Percentiles rank a stretch among this genome's conserved stretches.
These are phyloP conservation scores for Aspergillus fischeri DNA, from an alignment of 2,329 filamentous ascomycete species.

Conservation along the genomic window DNA sequence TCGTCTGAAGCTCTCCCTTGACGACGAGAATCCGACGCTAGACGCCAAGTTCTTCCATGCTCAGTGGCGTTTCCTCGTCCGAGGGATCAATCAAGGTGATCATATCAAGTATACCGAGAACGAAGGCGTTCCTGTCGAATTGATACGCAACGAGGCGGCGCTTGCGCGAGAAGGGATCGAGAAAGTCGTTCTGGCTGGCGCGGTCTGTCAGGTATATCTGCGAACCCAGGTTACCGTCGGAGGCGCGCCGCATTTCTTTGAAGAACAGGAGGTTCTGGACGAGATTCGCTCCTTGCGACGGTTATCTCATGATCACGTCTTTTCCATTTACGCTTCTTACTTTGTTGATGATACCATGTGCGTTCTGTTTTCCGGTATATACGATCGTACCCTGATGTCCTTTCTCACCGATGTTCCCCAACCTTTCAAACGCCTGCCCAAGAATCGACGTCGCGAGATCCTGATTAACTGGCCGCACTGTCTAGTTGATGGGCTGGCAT, in stretches of 20 bases:
- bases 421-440: constrained; percentile 39
- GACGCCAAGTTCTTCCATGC: constrained; percentile 56
- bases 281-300: constrained; percentile 37
- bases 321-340: constrained; percentile 44
- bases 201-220: constrained; percentile 31
- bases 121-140: constrained; percentile 57
- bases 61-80: constrained; percentile 57
- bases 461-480: constrained; percentile 47
- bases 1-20: constrained; percentile 50
- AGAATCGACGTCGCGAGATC: constrained; percentile 38
- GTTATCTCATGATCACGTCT: constrained; percentile 41
- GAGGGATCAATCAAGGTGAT: constrained; percentile 51
- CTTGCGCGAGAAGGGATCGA: constrained; percentile 38
- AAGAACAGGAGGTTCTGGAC: constrained; percentile 37
- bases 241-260: constrained; percentile 34
- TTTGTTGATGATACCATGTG: constrained; percentile 41
- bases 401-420: constrained; percentile 42
- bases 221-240: constrained; percentile 38
- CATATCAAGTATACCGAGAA: constrained; percentile 57
- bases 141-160: constrained; percentile 40
- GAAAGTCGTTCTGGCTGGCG: constrained; percentile 37
- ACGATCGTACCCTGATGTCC: constrained; percentile 39
- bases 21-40: constrained; percentile 42
- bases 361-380: constrained; percentile 39
- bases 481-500: constrained; percentile 53